A percentile compares a stretch with the other conserved stretches of the same genome.
Conservation (phyloP, 1,284 basidiomycete species). For the Leccinum griseonigrum region DNA sequence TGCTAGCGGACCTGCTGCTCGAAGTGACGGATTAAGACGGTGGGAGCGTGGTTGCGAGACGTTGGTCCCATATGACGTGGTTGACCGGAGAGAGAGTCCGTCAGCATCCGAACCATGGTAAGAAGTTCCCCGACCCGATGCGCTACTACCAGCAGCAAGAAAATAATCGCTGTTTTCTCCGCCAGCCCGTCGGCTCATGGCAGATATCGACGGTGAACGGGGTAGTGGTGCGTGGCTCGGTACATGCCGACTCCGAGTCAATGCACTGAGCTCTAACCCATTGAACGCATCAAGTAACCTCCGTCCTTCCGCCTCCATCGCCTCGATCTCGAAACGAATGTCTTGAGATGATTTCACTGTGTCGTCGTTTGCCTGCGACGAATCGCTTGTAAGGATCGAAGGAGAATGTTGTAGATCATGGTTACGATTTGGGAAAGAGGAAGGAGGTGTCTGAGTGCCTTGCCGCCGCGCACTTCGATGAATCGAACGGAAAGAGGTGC, state of each 20-base stretch:
- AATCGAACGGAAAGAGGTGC: constrained; percentile 23
- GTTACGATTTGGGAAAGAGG: constrained; percentile 27
- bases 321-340: constrained; percentile 61
- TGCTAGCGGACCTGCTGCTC: constrained; percentile 15
- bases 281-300: constrained; percentile 73
- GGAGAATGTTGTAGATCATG: constrained; percentile 30
- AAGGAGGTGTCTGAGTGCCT: constrained; percentile 28
- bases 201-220: constrained; percentile 32
- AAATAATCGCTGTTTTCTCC: constrained; percentile 28
- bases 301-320: constrained; percentile 64
- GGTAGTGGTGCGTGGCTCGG: constrained; percentile 28
- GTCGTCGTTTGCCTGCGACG: constrained; percentile 45
- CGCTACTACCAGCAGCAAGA: constrained; percentile 22
- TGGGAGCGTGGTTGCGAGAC: constrained; percentile 35
- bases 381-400: constrained; percentile 35
- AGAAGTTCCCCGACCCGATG: constrained; percentile 32
- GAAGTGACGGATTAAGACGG: constrained; percentile 28
- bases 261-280: constrained; percentile 65
- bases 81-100: constrained; percentile 29
- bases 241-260: constrained; percentile 51
- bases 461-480: constrained; percentile 26
- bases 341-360: constrained; percentile 54
- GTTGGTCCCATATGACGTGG: constrained; percentile 33
- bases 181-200: constrained; percentile 25
- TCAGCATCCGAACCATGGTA: constrained; percentile 30